These are phyloP conservation scores for Erythrobasidium hasegawianum DNA, from an alignment of 1,284 basidiomycete genomes.

Conservation along the genomic window DNA sequence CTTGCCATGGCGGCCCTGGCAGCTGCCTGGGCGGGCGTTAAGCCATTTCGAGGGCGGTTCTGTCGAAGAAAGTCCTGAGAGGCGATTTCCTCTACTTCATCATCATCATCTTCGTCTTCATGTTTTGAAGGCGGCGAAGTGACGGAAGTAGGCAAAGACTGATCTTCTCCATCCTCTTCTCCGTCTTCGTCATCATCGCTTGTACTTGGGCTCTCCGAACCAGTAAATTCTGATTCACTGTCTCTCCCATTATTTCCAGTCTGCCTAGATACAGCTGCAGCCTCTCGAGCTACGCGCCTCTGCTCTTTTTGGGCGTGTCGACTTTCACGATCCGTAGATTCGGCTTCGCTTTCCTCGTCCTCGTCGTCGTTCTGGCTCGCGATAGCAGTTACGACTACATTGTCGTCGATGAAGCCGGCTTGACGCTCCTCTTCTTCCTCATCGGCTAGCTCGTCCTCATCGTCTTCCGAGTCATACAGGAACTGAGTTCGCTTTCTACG, in stretches of 20 bases:
- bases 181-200: not conserved
- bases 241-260: not conserved
- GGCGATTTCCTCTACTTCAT: not conserved
- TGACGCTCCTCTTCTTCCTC: not conserved
- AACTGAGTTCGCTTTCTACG: not conserved
- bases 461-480: constrained; percentile 3
- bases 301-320: not conserved
- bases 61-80: not conserved
- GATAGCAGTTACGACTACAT: not conserved
- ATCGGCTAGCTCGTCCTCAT: not conserved
- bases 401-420: not conserved
- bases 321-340: not conserved
- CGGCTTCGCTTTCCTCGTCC: not conserved
- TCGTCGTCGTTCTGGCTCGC: not conserved
- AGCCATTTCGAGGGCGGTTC: not conserved
- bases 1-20: constrained; percentile 16
- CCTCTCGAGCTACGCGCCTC: not conserved
- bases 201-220: not conserved
- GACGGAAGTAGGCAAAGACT: not conserved
- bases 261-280: not conserved
- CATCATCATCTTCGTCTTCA: constrained; percentile 11
- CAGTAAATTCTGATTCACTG: not conserved
- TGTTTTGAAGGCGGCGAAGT: not conserved
- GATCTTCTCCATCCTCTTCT: not conserved
- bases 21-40: not conserved